Conservation (phyloP, 2,329 filamentous ascomycete genomes). For the Cladophialophora chaetospira region DNA sequence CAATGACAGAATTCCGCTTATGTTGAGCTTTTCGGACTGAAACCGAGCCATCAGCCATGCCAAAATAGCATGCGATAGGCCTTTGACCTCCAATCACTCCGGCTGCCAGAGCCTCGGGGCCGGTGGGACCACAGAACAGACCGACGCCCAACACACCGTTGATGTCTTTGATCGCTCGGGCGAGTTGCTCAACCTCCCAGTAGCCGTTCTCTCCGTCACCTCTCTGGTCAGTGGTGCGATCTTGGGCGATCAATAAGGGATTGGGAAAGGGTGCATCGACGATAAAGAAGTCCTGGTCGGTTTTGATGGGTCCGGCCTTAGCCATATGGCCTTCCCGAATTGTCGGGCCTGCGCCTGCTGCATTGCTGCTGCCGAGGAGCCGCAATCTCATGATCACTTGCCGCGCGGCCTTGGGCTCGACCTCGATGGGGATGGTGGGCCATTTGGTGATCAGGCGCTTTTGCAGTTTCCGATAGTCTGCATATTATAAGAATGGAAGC, state of each 20-base stretch:
- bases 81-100: constrained; percentile 75
- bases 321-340: constrained; percentile 72
- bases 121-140: constrained; percentile 82
- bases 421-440: constrained; percentile 89
- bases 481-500: constrained; percentile 14
- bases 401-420: constrained; percentile 79
- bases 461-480: constrained; percentile 89
- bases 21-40: constrained; percentile 53
- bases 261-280: constrained; percentile 83
- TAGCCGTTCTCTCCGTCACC: constrained; percentile 63
- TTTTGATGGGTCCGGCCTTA: constrained; percentile 82
- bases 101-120: constrained; percentile 65
- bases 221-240: constrained; percentile 51
- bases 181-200: constrained; percentile 79
- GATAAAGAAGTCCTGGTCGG: constrained; percentile 84
- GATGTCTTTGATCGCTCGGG: constrained; percentile 73
- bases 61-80: constrained; percentile 92
- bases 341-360: constrained; percentile 45
- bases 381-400: constrained; percentile 73
- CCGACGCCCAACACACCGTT: constrained; percentile 90
- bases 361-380: constrained; percentile 70
- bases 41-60: constrained; percentile 75
- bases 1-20: constrained; percentile 31
- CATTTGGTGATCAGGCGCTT: constrained; percentile 72
- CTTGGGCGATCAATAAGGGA: constrained; percentile 66